Conservation (phyloP, 2,329 filamentous ascomycete genomes). For the Trichoderma guizhouense region DNA sequence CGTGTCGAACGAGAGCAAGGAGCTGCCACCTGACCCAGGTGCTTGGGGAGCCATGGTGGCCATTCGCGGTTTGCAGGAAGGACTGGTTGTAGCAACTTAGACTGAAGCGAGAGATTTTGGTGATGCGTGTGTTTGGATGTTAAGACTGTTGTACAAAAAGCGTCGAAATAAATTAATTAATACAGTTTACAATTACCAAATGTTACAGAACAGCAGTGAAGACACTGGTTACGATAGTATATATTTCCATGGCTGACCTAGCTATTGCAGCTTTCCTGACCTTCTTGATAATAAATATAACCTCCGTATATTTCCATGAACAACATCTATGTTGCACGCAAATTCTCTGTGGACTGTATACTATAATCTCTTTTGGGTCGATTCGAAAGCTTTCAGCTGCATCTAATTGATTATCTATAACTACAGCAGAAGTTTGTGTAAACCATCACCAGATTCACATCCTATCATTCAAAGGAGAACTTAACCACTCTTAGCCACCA, state of each 20-base stretch:
- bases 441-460: neutral
- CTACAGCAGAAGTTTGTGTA: no score
- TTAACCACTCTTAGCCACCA: neutral
- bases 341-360: no score
- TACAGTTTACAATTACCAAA: neutral
- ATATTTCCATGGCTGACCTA: no score
- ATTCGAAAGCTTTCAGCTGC: neutral
- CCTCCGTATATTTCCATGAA: neutral
- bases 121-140: neutral
- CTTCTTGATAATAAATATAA: no score
- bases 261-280: no score
- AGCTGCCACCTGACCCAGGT: constrained; percentile 64
- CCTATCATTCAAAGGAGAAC: neutral
- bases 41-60: constrained; percentile 65
- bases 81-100: constrained; percentile 14
- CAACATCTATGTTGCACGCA: neutral
- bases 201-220: neutral
- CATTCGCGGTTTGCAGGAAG: constrained; percentile 39
- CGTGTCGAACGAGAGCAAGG: constrained; percentile 48
- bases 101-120: neutral
- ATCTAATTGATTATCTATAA: neutral
- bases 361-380: no score
- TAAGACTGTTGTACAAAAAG: neutral
- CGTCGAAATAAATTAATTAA: neutral
- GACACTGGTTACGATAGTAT: neutral